A percentile compares a stretch with the other conserved stretches of the same genome.
phyloP scores from a whole-genome alignment of 768 basidiomycete species.

The Nidularia sp. region DNA sequence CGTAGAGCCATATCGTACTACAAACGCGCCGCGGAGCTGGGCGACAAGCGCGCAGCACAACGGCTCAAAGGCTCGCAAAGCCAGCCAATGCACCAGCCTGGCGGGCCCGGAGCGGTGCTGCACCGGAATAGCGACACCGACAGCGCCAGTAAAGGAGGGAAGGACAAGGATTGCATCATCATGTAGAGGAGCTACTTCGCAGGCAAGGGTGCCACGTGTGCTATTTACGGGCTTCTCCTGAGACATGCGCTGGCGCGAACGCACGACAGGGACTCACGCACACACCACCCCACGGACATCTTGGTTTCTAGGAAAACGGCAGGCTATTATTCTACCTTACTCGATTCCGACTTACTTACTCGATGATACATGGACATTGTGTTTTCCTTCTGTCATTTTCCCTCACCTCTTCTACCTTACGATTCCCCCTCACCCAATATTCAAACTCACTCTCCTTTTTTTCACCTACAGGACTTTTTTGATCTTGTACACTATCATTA shows the following conservation, averaged over 20 bases:
- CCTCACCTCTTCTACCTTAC: not conserved
- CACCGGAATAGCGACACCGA: slow-evolving; percentile 45
- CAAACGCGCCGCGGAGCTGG: slow-evolving; percentile 85
- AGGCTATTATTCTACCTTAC: not conserved
- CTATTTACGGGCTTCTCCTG: not conserved
- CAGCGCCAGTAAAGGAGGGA: slow-evolving; percentile 43
- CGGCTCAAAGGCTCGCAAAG: slow-evolving; percentile 64
- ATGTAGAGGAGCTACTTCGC: slow-evolving; percentile 46
- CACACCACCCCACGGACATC: no score
- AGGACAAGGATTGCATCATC: slow-evolving; percentile 82
- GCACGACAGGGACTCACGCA: no score
- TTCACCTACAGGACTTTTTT: not conserved
- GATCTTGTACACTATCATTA: not conserved
- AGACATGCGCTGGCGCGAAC: no score
- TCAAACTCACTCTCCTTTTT: not conserved
- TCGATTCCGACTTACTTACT: not conserved
- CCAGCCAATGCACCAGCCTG: slow-evolving; percentile 51
- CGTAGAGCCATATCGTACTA: slow-evolving; percentile 75
- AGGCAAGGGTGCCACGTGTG: not conserved
- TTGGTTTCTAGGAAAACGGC: not conserved
- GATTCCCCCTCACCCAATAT: not conserved
- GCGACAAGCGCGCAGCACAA: slow-evolving; percentile 90
- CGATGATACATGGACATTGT: not conserved
- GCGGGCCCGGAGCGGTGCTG: slow-evolving; percentile 59
- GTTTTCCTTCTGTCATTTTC: not conserved